A percentile compares a stretch with the other conserved stretches of the same genome.
These are phyloP conservation scores for Cladosporium austrohemisphaericum DNA, from an alignment of 2,329 filamentous ascomycete species.

Conservation along the genomic window DNA sequence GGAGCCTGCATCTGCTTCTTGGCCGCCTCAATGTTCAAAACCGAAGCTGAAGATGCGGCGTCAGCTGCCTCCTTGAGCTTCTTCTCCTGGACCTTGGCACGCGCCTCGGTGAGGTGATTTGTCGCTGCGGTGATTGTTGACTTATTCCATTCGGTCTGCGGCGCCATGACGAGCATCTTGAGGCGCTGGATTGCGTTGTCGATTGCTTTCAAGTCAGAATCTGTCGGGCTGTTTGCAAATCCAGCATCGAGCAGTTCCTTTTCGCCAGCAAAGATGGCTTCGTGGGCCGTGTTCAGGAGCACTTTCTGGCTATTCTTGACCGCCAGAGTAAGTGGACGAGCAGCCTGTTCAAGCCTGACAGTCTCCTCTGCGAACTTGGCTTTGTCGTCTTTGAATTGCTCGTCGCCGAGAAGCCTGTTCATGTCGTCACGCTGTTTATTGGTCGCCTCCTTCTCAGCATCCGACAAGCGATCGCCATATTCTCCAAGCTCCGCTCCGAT, in stretches of 20 bases:
- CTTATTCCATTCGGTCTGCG: slow-evolving; percentile 31
- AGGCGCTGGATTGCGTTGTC: slow-evolving; percentile 25
- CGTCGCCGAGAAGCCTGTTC: slow-evolving; percentile 25
- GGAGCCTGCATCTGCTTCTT: not conserved
- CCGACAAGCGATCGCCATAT: slow-evolving; percentile 29
- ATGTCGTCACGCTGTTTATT: slow-evolving; percentile 27
- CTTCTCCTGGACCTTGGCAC: slow-evolving; percentile 24
- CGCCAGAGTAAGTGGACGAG: slow-evolving; percentile 25
- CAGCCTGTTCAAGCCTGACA: slow-evolving; percentile 20
- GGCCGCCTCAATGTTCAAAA: not conserved
- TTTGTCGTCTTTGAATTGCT: slow-evolving; percentile 20
- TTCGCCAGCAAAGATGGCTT: slow-evolving; percentile 35
- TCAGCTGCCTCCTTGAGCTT: not conserved
- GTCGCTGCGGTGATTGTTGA: slow-evolving; percentile 29
- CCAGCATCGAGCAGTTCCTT: slow-evolving; percentile 28
- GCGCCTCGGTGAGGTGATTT: slow-evolving; percentile 27
- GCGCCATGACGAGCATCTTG: slow-evolving; percentile 31
- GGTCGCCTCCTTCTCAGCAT: slow-evolving; percentile 26
- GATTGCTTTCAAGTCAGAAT: slow-evolving; percentile 23
- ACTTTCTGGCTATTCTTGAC: slow-evolving; percentile 27
- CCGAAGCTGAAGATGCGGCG: not conserved
- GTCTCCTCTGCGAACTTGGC: slow-evolving; percentile 22
- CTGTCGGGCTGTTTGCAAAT: slow-evolving; percentile 5
- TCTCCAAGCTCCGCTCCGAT: slow-evolving; percentile 26
- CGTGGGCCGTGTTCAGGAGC: slow-evolving; percentile 32